phyloP scores from a whole-genome alignment of 768 basidiomycete species.

The Russula lepida region DNA sequence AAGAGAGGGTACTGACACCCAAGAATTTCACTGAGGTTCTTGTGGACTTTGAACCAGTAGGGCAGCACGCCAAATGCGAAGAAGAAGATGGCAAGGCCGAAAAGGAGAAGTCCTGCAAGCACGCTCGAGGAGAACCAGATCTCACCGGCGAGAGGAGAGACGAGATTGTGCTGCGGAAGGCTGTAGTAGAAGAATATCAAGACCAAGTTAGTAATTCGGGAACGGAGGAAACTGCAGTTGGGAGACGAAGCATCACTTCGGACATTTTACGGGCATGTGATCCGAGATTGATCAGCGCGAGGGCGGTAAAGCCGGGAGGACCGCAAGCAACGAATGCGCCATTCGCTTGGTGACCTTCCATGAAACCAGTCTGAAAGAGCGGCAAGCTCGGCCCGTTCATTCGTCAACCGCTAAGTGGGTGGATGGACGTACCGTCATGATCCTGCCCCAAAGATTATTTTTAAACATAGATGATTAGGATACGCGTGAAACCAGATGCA shows the following conservation, averaged over 20 bases:
- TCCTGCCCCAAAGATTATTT: conserved; percentile 22
- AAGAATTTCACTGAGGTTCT: conserved; percentile 38
- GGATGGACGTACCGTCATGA: conserved; percentile 31
- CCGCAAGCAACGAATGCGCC: conserved; percentile 42
- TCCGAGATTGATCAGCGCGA: conserved; percentile 40
- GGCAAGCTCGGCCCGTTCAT: neutral
- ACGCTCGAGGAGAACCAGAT: conserved; percentile 39
- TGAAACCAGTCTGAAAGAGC: conserved; percentile 35
- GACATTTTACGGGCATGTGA: conserved; percentile 33
- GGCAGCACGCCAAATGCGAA: conserved; percentile 38
- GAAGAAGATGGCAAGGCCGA: conserved; percentile 41
- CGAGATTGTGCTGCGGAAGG: conserved; percentile 30
- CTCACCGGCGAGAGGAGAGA: conserved; percentile 35
- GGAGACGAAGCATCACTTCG: conserved; percentile 3
- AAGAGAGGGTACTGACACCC: conserved; percentile 29
- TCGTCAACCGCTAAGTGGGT: neutral
- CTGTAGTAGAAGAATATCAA: conserved; percentile 17
- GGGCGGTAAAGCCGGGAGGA: conserved; percentile 43
- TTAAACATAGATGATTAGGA: neutral
- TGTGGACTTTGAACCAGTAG: conserved; percentile 44
- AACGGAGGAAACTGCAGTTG: neutral
- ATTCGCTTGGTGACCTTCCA: conserved; percentile 41
- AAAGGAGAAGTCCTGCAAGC: conserved; percentile 33
- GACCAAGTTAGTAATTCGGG: neutral
- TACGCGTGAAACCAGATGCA: conserved; percentile 13